Evolutionary conservation across 495 filamentous ascomycete species (phyloP).

Genomic region (Aspergillus hancockii): DNA sequence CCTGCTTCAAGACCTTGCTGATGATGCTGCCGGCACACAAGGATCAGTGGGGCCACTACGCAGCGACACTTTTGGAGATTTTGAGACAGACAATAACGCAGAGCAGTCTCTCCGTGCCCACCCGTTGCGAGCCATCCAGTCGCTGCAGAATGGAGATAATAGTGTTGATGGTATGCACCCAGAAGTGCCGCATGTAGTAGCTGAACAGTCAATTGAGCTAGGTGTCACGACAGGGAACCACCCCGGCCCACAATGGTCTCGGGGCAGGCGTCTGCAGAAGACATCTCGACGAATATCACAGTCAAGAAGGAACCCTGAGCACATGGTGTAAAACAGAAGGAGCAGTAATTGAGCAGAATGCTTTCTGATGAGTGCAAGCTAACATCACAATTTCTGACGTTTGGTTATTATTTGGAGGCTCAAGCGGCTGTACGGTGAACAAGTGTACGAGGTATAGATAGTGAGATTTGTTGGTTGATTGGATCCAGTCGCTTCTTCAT

Average conservation of each 20-base stretch:
- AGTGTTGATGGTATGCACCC: neutral
- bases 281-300: neutral
- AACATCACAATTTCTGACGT: neutral
- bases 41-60: neutral
- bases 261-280: neutral
- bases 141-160: neutral
- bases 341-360: neutral
- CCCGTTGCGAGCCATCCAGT: neutral
- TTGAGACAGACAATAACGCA: neutral
- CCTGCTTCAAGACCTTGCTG: constrained; percentile 4
- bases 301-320: constrained; percentile 3
- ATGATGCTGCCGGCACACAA: constrained; percentile 1
- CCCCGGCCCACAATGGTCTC: neutral
- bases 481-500: neutral
- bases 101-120: neutral
- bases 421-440: neutral
- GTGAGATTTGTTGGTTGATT: no score
- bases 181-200: neutral
- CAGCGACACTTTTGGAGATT: neutral
- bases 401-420: neutral
- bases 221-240: neutral
- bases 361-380: neutral
- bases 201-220: neutral
- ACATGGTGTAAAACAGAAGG: constrained; percentile 8
- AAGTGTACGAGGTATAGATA: neutral